Evolutionary conservation across 768 basidiomycete genomes (phyloP), one percentile per base, ranked within the genome.

Genomic region (Boletus pseudo-olivaceus): DNA sequence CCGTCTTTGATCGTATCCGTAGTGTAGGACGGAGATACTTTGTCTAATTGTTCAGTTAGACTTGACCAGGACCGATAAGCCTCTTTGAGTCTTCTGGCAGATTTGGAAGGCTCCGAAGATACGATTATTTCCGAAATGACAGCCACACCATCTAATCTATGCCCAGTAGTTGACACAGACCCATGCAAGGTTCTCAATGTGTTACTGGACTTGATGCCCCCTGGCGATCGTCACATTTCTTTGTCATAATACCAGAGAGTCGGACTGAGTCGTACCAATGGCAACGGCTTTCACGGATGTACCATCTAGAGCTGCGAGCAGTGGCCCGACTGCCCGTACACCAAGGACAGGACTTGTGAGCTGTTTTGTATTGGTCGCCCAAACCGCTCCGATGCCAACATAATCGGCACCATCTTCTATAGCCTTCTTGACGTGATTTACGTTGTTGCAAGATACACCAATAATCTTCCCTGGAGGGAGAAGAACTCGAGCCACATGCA

Each of bases 81-180:
- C 3, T 58, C 66, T 29, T 68, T 64, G 11, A 87, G 75, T 38
- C 62, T 72, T 39, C 65, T 68, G 0, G 90, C 81, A 1, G 83
- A 78, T 17, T 66, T 56, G 15, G 65, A 59, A 0, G 93, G 92
- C 5, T 81, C 72, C 1, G 55, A 33, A 0, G 90, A 87, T 4
- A 83, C 79, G 7, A 90, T 78, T 53, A 98, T 92, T 42, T 93
- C 91, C 20, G 91, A 93, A 38, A 97, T 87, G 47, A 97, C 82
- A 11, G 95, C 95, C 27, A 97, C 77, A 0, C 95, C 95, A 53
- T 91, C 86, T 15, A 96, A 73, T 1, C 75, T 50, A 52, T 78
- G 83, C 0, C 81, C 78, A 1, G 79, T 78, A 0, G 73, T 67
- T 0, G 88, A 84, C 9, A 84, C 79, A 2, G 82, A 78, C 8